Conservation (phyloP, 768 basidiomycete genomes). For the Lentinula detonsa region DNA sequence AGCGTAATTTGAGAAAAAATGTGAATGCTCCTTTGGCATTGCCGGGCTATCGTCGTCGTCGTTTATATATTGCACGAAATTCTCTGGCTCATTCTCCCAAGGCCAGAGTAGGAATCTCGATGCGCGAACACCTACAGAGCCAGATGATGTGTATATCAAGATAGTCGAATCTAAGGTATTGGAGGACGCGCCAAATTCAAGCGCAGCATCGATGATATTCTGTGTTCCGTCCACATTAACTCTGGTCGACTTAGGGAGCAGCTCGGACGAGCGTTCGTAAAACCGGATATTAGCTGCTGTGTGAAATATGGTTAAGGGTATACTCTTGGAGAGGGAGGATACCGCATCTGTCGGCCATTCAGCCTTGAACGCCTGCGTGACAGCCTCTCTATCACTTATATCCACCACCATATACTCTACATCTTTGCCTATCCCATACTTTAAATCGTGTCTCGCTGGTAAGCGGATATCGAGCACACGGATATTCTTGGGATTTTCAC, state of each 20-base stretch:
- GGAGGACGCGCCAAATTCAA: conserved; percentile 39
- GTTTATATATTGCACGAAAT: conserved; percentile 56
- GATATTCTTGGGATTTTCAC: conserved; percentile 61
- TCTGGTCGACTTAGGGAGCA: conserved; percentile 47
- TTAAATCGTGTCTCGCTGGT: conserved; percentile 53
- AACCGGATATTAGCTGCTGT: conserved; percentile 76
- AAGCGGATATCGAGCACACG: conserved; percentile 62
- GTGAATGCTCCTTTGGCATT: conserved; percentile 46
- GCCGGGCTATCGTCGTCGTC: conserved; percentile 43
- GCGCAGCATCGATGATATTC: conserved; percentile 59
- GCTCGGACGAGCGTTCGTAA: conserved; percentile 52
- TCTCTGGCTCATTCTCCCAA: conserved; percentile 56
- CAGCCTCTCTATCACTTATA: conserved; percentile 44
- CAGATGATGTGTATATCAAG: conserved; percentile 72
- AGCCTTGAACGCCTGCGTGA: conserved; percentile 55
- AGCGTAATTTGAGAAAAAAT: conserved; percentile 79
- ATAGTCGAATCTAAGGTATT: conserved; percentile 15
- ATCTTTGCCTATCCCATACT: conserved; percentile 41
- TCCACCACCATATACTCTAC: conserved; percentile 57
- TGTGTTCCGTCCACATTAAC: conserved; percentile 66
- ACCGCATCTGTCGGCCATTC: conserved; percentile 40
- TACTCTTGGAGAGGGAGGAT: conserved; percentile 14
- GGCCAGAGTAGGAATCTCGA: conserved; percentile 68
- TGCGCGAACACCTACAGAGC: conserved; percentile 51
- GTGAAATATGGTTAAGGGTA: conserved; percentile 62